These are phyloP conservation scores for Aspergillus coremiiformis DNA, from an alignment of 495 filamentous ascomycete genomes.

Conservation along the genomic window DNA sequence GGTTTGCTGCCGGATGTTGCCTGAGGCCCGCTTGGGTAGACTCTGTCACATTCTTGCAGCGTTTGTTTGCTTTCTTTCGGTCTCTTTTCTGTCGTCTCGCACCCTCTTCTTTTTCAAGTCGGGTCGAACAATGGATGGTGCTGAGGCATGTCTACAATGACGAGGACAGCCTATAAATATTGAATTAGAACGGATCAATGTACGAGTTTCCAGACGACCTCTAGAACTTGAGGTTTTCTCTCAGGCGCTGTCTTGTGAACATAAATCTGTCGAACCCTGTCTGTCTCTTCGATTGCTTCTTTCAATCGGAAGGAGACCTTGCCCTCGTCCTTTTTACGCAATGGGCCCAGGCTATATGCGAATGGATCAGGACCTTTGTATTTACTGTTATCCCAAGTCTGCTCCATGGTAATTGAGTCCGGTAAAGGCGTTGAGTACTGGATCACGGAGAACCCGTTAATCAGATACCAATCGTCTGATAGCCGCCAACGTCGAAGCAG, in stretches of 20 bases:
- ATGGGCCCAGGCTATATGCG: constrained; percentile 16
- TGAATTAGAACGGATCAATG: not conserved
- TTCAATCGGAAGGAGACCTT: constrained; percentile 17
- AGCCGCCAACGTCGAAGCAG: constrained; percentile 51
- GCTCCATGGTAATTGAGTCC: constrained; percentile 18
- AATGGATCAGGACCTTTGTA: constrained; percentile 13
- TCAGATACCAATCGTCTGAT: constrained; percentile 19
- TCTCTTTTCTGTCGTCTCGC: not conserved
- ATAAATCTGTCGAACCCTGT: constrained; percentile 16
- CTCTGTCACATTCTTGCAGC: not conserved
- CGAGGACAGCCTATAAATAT: too few relatives aligned
- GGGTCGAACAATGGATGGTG: too few relatives aligned
- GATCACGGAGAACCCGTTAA: constrained; percentile 19
- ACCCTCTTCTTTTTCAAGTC: too few relatives aligned
- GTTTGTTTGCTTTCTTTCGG: not conserved
- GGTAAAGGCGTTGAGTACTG: constrained; percentile 10
- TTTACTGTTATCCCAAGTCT: constrained; percentile 20
- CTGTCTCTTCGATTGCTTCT: constrained; percentile 5
- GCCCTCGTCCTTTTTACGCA: constrained; percentile 12
- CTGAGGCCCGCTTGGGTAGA: not conserved
- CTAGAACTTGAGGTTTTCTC: constrained; percentile 13
- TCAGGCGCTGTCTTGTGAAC: constrained; percentile 7
- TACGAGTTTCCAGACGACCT: constrained; percentile 16
- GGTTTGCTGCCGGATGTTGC: not conserved
- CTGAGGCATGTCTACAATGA: too few relatives aligned